Evolutionary conservation across 768 basidiomycete species (phyloP), one percentile per base, ranked within the genome.

Genomic region (Rossbeevera mucosa): DNA sequence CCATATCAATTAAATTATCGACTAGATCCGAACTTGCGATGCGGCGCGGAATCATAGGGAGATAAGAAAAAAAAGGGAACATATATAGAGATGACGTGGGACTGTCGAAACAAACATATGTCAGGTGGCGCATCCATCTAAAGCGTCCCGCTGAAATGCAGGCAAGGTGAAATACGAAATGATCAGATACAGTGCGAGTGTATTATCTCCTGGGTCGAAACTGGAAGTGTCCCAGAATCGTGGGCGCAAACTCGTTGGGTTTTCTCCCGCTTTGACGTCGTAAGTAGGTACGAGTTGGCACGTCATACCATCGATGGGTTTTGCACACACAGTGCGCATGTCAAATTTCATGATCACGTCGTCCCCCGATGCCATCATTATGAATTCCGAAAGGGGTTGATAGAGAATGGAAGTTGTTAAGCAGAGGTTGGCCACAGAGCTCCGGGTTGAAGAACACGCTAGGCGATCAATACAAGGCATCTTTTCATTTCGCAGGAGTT

Each of bases 391-490:
- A 58, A 38, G 52, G 54, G 41, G 56, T 43, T 59, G 53, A 12
- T 42, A 53, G 53, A 58, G 57, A 64, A 64, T 64, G 63, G 62
- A 64, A 64, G 63, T 16, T 38, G n/a, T 38, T 18, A 12, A 18
- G 33, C n/a, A 36, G 18, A 38, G 9, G 36, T 24, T 46, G 24
- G 25, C 30, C 22, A 28, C 25, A 25, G 54, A 50, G 62, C 38
- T 50, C 45, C 51, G 26, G 52, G 41, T 36, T 18, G 18, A 38
- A 38, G 40, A 48, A 31, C 5, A 55, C 7, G 47, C 36, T 50
- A 55, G 52, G 61, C 54, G 57, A 59, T 59, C 61, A 56, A 59
- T 62, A 53, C 61, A 53, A 60, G 54, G 54, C 58, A 57, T 63
- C 36, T 48, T 60, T 63, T 63, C 54, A 62, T 62, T 63, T 56